phyloP scores from a whole-genome alignment of 441 rosid genomes.

The Pelargonium myrrhifolium region DNA sequence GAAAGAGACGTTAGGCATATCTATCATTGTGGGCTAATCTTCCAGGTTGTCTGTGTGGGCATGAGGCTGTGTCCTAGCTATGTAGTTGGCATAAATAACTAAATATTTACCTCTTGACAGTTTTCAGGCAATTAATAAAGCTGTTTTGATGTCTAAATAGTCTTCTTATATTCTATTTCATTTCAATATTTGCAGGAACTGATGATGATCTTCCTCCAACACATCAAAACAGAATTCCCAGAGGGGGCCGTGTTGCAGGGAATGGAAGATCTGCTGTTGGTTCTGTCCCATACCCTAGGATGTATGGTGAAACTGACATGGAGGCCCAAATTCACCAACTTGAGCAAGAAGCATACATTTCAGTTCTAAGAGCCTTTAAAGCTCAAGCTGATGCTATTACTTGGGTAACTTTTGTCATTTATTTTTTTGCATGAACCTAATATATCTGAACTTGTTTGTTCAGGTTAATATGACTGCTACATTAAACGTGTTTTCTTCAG shows the following conservation, averaged over 20 bases:
- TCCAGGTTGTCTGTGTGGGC: too few relatives aligned
- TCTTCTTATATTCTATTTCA: constrained; percentile 5
- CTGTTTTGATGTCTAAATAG: not conserved
- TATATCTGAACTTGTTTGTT: not conserved
- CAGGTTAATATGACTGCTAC: constrained; percentile 9
- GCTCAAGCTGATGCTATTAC: constrained; percentile 98
- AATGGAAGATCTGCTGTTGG: constrained; percentile 77
- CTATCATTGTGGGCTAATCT: too few relatives aligned
- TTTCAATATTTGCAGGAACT: constrained; percentile 48
- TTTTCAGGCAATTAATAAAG: not conserved
- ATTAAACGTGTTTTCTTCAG: constrained; percentile 29
- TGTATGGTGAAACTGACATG: constrained; percentile 61
- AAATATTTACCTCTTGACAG: not conserved
- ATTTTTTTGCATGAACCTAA: not conserved
- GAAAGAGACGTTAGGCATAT: too few relatives aligned
- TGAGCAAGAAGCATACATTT: constrained; percentile 89
- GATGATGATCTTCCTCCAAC: constrained; percentile 98
- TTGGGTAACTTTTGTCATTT: constrained; percentile 53
- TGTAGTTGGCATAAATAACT: not conserved
- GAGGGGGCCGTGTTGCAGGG: constrained; percentile 60
- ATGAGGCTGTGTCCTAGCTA: too few relatives aligned
- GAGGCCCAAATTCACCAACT: constrained; percentile 87
- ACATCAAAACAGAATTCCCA: constrained; percentile 80
- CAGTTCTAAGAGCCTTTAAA: constrained; percentile 90
- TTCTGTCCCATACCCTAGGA: constrained; percentile 52